Percentiles rank a stretch among this genome's conserved stretches.
Evolutionary conservation across 352 stramenopile genomes (phyloP).

Genomic region (Phytophthora pinifolia): DNA sequence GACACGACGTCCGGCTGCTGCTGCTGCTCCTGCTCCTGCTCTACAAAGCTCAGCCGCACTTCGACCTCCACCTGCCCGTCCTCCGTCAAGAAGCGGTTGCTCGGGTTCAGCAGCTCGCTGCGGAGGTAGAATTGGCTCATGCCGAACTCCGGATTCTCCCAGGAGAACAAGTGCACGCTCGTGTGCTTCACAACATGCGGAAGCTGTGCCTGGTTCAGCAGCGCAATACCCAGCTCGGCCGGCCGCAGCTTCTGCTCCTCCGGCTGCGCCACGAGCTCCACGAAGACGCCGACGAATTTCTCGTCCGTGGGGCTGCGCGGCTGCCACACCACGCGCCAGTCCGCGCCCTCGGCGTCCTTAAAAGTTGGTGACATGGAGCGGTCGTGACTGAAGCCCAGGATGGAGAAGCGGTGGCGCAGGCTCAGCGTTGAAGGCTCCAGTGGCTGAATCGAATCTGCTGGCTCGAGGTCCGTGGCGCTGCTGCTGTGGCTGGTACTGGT

Average conservation of each 20-base stretch:
- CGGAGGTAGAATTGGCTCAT: conserved; percentile 54
- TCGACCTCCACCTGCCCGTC: conserved; percentile 56
- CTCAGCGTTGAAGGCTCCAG: conserved; percentile 16
- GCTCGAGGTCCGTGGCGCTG: neutral
- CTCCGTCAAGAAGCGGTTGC: conserved; percentile 41
- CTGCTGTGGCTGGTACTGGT: neutral
- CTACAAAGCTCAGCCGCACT: conserved; percentile 39
- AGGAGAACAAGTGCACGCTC: conserved; percentile 51
- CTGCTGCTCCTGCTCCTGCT: conserved; percentile 3
- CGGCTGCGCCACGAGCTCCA: conserved; percentile 46
- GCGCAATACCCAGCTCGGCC: conserved; percentile 43
- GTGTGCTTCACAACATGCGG: conserved; percentile 38
- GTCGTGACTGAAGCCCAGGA: conserved; percentile 39
- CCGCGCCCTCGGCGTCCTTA: conserved; percentile 38
- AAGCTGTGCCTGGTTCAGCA: conserved; percentile 36
- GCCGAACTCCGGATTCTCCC: conserved; percentile 51
- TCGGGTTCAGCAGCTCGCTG: conserved; percentile 45
- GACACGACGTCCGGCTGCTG: neutral
- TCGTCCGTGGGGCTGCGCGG: conserved; percentile 45
- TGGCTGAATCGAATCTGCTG: conserved; percentile 23
- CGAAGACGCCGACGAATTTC: conserved; percentile 57
- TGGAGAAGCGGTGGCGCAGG: conserved; percentile 41
- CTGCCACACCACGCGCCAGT: conserved; percentile 72
- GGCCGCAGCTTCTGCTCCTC: conserved; percentile 1
- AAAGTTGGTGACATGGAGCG: conserved; percentile 31